Percentiles rank a stretch among this genome's conserved stretches.
Conservation (phyloP, 768 basidiomycete genomes). For the Mycena sanguinolenta region DNA sequence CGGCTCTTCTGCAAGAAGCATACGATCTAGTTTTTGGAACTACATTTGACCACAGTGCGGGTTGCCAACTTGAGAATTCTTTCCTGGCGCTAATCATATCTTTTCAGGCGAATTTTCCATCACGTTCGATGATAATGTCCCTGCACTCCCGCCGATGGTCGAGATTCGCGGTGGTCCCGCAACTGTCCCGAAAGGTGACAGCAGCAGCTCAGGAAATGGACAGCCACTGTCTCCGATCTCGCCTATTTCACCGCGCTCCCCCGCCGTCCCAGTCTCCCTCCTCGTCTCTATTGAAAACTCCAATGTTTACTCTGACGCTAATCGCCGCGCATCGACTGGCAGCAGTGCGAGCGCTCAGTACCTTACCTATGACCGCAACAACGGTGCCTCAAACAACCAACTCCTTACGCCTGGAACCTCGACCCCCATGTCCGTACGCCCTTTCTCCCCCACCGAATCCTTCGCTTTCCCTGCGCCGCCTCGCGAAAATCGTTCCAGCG, state of each 20-base stretch:
- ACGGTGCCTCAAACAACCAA: constrained; percentile 32
- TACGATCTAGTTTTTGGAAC: constrained; percentile 36
- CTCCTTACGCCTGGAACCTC: constrained; percentile 41
- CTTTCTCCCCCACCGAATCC: constrained; percentile 76
- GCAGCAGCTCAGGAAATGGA: constrained; percentile 27
- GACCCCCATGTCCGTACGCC: constrained; percentile 73
- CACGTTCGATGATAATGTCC: constrained; percentile 33
- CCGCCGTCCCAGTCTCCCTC: constrained; percentile 41
- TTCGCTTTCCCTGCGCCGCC: constrained; percentile 81
- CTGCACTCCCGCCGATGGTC: constrained; percentile 64
- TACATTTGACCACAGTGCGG: constrained; percentile 38
- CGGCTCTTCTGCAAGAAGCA: constrained; percentile 26
- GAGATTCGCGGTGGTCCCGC: constrained; percentile 59
- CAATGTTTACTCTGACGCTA: constrained; percentile 35
- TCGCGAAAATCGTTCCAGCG: constrained; percentile 37
- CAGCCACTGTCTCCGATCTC: constrained; percentile 34
- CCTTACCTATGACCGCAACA: constrained; percentile 38
- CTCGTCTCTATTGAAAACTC: constrained; percentile 49
- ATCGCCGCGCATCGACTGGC: constrained; percentile 25
- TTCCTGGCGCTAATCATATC: constrained; percentile 19
- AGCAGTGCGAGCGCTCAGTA: constrained; percentile 59
- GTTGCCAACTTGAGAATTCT: background rate
- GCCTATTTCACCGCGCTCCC: constrained; percentile 28
- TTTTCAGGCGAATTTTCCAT: constrained; percentile 35
- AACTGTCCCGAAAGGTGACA: constrained; percentile 36